phyloP scores from a whole-genome alignment of 768 basidiomycete species.

The Phallus indusiatus region DNA sequence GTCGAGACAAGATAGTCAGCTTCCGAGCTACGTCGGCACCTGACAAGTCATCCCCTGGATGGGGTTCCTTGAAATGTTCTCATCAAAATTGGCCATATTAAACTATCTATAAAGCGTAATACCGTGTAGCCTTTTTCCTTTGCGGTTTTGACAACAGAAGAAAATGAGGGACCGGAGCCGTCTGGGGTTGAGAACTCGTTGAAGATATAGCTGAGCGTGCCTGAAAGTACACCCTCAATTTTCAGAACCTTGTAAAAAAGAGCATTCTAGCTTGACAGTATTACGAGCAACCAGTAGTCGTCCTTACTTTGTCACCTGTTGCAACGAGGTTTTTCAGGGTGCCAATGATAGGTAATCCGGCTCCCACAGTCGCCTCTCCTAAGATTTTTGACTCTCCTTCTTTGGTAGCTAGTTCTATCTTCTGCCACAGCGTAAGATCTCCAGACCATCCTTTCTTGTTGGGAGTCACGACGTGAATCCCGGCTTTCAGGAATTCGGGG shows the following conservation, averaged over 20 bases:
- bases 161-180: constrained; percentile 67
- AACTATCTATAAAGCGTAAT: constrained; percentile 12
- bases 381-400: constrained; percentile 58
- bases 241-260: constrained; percentile 51
- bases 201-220: constrained; percentile 98
- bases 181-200: constrained; percentile 80
- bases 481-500: constrained; percentile 65
- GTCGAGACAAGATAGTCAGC: constrained; percentile 87
- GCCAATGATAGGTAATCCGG: constrained; percentile 85
- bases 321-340: constrained; percentile 87
- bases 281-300: not conserved
- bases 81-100: not conserved
- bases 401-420: constrained; percentile 51
- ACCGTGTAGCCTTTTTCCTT: constrained; percentile 95
- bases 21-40: constrained; percentile 97
- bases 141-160: constrained; percentile 79
- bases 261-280: not conserved
- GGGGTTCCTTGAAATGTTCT: constrained; percentile 63
- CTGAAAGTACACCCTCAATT: constrained; percentile 96
- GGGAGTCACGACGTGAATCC: constrained; percentile 86
- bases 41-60: constrained; percentile 93
- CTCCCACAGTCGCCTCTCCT: constrained; percentile 91
- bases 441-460: constrained; percentile 97
- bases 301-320: constrained; percentile 83
- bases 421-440: constrained; percentile 52